phyloP scores from a whole-genome alignment of 768 basidiomycete genomes.

The Tulasnella sp. region DNA sequence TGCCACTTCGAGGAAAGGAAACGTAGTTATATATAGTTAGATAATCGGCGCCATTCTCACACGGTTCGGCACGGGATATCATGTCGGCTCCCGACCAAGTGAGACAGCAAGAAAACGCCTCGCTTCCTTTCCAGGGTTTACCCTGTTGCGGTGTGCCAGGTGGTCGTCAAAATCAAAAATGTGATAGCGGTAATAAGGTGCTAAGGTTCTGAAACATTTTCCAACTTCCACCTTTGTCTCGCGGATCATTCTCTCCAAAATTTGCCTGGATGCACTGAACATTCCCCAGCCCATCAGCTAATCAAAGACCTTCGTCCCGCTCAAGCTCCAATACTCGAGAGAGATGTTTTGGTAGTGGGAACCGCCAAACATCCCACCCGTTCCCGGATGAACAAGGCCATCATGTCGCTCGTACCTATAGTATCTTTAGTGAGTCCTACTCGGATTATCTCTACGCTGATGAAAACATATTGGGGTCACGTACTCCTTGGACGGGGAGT shows the following conservation, averaged over 20 bases:
- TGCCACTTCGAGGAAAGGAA: too few relatives aligned
- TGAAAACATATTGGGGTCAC: neutral
- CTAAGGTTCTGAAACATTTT: neutral
- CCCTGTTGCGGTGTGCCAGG: too few relatives aligned
- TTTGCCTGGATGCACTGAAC: neutral
- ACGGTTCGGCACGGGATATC: neutral
- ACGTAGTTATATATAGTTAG: too few relatives aligned
- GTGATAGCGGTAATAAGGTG: neutral
- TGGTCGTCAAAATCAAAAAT: neutral
- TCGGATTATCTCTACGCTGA: neutral
- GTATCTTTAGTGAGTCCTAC: neutral
- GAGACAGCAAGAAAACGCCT: too few relatives aligned
- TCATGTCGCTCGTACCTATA: neutral
- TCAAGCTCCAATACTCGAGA: too few relatives aligned
- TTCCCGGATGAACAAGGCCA: too few relatives aligned
- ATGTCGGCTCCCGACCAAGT: too few relatives aligned
- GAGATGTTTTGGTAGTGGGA: too few relatives aligned
- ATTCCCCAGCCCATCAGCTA: neutral
- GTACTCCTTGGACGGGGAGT: neutral
- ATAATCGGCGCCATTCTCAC: neutral
- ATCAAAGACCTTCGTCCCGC: neutral
- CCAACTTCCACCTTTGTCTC: neutral
- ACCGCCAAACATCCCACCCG: too few relatives aligned
- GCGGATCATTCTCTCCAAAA: neutral
- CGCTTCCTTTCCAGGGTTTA: too few relatives aligned